A percentile compares a stretch with the other conserved stretches of the same genome.
Evolutionary conservation across 1,139 yeast species (phyloP).

Genomic region (Magnusiomyces magnusii): DNA sequence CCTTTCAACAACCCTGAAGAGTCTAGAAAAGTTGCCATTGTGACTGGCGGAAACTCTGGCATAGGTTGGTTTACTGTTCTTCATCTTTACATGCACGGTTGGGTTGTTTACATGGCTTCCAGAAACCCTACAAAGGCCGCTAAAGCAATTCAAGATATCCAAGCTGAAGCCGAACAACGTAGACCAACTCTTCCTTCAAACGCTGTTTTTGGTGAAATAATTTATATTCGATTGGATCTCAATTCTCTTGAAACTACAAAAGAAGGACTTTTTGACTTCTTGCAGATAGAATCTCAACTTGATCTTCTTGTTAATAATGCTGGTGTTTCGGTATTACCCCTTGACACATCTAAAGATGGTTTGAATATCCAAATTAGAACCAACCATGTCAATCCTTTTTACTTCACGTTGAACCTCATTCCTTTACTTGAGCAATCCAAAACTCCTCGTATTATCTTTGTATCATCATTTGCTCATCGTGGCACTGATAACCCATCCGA

Average conservation of each 20-base stretch:
- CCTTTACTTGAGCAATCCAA: conserved; percentile 43
- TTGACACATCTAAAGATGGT: conserved; percentile 54
- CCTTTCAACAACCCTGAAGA: conserved; percentile 22
- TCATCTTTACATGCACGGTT: conserved; percentile 74
- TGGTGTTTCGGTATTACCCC: conserved; percentile 74
- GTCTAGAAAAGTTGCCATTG: conserved; percentile 52
- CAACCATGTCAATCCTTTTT: conserved; percentile 67
- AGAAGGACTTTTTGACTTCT: conserved; percentile 46
- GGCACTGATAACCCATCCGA: conserved; percentile 46
- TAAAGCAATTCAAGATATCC: conserved; percentile 49
- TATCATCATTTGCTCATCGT: conserved; percentile 65
- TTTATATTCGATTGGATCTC: conserved; percentile 55
- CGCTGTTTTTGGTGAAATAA: conserved; percentile 46
- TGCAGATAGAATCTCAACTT: conserved; percentile 42
- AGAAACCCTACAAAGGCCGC: conserved; percentile 50
- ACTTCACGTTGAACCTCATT: conserved; percentile 55
- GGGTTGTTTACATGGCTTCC: conserved; percentile 64
- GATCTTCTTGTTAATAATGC: conserved; percentile 72
- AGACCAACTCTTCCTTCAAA: conserved; percentile 15
- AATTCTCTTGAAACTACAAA: conserved; percentile 51
- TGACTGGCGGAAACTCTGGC: conserved; percentile 78
- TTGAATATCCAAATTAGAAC: conserved; percentile 79
- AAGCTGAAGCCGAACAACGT: conserved; percentile 43
- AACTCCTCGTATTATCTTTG: conserved; percentile 54
- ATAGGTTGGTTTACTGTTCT: conserved; percentile 71